These are phyloP conservation scores for Carex cristatella DNA, from an alignment of 176 grass and related monocot genomes.

Conservation along the genomic window DNA sequence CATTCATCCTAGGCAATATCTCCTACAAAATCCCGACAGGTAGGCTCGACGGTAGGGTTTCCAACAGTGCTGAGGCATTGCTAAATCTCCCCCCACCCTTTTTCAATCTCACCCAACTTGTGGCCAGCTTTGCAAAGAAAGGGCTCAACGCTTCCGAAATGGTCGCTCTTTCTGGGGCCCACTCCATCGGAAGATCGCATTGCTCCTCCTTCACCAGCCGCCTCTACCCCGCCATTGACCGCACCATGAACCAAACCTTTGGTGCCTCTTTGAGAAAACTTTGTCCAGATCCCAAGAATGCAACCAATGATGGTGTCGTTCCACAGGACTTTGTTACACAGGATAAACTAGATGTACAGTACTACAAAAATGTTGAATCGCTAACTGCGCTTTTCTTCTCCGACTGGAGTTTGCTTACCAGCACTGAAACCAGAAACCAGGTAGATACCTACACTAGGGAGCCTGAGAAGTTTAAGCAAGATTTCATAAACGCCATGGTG, in stretches of 20 bases:
- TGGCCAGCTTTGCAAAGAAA: constrained; percentile 6
- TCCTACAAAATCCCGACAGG: constrained; percentile 11
- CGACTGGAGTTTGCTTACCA: constrained; percentile 22
- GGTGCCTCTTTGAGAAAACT: not conserved
- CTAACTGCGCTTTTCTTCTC: constrained; percentile 36
- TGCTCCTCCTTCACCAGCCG: constrained; percentile 30
- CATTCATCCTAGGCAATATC: not conserved
- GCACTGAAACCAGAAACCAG: not conserved
- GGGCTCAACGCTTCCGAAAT: constrained; percentile 14
- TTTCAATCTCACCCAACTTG: constrained; percentile 13
- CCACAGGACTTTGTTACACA: constrained; percentile 29
- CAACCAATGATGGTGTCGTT: not conserved
- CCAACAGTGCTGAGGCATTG: constrained; percentile 10
- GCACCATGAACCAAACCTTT: constrained; percentile 1
- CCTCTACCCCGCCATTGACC: constrained; percentile 19
- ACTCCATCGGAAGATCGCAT: constrained; percentile 33
- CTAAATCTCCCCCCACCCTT: not conserved
- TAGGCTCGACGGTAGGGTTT: constrained; percentile 3
- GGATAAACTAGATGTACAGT: constrained; percentile 16
- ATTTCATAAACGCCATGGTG: constrained; percentile 34
- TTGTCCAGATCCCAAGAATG: not conserved
- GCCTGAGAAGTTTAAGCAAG: constrained; percentile 18
- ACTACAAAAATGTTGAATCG: constrained; percentile 41
- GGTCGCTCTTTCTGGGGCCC: constrained; percentile 31
- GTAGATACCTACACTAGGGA: constrained; percentile 16